Conservation (phyloP, 2,329 filamentous ascomycete species). For the Thelonectria blattea region DNA sequence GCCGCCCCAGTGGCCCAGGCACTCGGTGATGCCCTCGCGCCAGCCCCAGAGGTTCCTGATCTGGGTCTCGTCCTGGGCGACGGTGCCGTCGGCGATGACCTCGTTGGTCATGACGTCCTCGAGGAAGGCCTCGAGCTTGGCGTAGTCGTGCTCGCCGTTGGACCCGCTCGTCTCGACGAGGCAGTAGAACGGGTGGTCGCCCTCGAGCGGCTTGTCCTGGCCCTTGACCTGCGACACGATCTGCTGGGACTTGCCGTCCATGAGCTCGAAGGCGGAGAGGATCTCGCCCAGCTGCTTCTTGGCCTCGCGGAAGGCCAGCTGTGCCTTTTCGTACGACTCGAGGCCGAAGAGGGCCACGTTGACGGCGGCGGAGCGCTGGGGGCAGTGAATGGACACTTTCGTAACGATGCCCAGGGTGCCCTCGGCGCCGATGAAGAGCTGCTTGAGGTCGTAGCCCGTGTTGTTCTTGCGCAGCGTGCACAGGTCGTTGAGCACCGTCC, state of each 20-base stretch:
- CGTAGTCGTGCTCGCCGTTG: constrained; percentile 90
- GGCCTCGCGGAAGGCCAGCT: constrained; percentile 84
- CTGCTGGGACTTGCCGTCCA: constrained; percentile 85
- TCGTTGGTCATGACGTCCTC: constrained; percentile 90
- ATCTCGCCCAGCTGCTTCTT: constrained; percentile 93
- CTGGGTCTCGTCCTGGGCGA: constrained; percentile 94
- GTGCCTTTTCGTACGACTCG: constrained; percentile 87
- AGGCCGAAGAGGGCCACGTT: constrained; percentile 96
- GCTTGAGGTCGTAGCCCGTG: constrained; percentile 96
- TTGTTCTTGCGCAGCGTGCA: constrained; percentile 95
- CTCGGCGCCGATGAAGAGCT: constrained; percentile 94
- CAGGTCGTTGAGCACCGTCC: constrained; percentile 89
- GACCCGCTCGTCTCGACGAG: constrained; percentile 95
- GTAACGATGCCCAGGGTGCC: constrained; percentile 96
- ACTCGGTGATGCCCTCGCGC: constrained; percentile 92
- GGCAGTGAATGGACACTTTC: constrained; percentile 85
- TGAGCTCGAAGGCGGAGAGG: constrained; percentile 95
- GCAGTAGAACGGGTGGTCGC: constrained; percentile 91
- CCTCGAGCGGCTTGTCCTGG: constrained; percentile 81
- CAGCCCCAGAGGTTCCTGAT: constrained; percentile 85
- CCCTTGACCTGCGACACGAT: constrained; percentile 77
- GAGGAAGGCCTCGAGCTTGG: constrained; percentile 88
- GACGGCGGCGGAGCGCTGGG: constrained; percentile 83
- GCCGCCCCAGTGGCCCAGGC: constrained; percentile 86
- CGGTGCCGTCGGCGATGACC: constrained; percentile 85